These are phyloP conservation scores for Cephaloascus albidus DNA, from an alignment of 805 yeast species.

Conservation along the genomic window DNA sequence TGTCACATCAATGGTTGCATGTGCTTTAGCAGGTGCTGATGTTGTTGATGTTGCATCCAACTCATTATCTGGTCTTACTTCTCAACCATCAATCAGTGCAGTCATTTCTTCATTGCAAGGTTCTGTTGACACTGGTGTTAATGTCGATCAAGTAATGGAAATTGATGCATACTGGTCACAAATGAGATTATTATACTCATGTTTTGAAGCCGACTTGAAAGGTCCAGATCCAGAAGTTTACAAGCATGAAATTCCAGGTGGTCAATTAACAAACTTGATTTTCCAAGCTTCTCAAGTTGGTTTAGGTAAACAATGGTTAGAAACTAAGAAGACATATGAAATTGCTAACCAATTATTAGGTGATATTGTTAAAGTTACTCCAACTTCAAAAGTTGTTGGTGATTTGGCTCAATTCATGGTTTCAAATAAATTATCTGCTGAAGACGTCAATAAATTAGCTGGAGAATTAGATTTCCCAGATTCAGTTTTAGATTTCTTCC, in stretches of 20 bases:
- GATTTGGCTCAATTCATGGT: slow-evolving; percentile 99
- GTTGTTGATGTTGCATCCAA: slow-evolving; percentile 96
- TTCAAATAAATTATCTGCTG: slow-evolving; percentile 76
- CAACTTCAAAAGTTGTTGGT: slow-evolving; percentile 99
- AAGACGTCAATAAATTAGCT: slow-evolving; percentile 85
- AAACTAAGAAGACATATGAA: slow-evolving; percentile 90
- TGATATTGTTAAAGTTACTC: slow-evolving; percentile 96
- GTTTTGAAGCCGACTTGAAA: slow-evolving; percentile 96
- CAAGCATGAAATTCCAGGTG: slow-evolving; percentile 98
- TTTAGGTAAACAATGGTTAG: slow-evolving; percentile 92
- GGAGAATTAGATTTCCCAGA: slow-evolving; percentile 95
- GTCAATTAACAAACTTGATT: slow-evolving; percentile 93
- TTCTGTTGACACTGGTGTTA: slow-evolving; percentile 65
- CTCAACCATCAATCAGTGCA: slow-evolving; percentile 95
- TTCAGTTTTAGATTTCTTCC: slow-evolving; percentile 95
- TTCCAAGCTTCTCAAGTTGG: slow-evolving; percentile 99
- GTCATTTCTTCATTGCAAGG: slow-evolving; percentile 89
- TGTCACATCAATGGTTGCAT: slow-evolving; percentile 92
- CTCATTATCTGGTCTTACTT: slow-evolving; percentile 97
- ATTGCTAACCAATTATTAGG: slow-evolving; percentile 88
- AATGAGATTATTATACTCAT: slow-evolving; percentile 92
- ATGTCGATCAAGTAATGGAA: slow-evolving; percentile 61
- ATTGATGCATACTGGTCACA: slow-evolving; percentile 97
- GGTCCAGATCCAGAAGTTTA: slow-evolving; percentile 99
- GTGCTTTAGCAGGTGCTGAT: slow-evolving; percentile 96